These are phyloP conservation scores for Cladosporium phlei DNA, from an alignment of 2,329 filamentous ascomycete genomes.

Conservation along the genomic window DNA sequence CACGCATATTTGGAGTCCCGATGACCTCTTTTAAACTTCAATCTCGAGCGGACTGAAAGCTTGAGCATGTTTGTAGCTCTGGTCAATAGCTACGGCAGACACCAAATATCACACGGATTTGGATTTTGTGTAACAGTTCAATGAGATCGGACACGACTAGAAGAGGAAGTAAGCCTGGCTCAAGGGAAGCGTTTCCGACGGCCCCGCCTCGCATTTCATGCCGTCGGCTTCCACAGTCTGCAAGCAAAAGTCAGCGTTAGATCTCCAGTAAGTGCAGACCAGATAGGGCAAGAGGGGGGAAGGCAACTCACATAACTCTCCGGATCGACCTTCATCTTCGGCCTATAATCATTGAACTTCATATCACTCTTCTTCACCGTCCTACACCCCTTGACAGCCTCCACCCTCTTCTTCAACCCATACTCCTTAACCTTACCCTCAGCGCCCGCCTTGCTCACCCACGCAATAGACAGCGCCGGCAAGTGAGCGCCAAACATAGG, in stretches of 20 bases:
- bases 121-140: no score
- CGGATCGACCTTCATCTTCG: conserved; percentile 85
- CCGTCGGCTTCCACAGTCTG: conserved; percentile 77
- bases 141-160: no score
- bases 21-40: no score
- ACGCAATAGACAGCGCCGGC: conserved; percentile 61
- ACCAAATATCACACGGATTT: no score
- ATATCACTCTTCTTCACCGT: conserved; percentile 77
- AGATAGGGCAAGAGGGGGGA: background rate
- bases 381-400: conserved; percentile 72
- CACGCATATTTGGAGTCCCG: no score
- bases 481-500: conserved; percentile 80
- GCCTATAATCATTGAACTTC: conserved; percentile 80
- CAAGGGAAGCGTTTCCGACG: conserved; percentile 65
- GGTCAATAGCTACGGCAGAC: no score
- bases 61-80: no score
- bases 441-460: conserved; percentile 72
- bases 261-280: background rate
- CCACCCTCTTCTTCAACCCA: conserved; percentile 70
- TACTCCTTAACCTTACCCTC: conserved; percentile 66
- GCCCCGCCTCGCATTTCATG: conserved; percentile 65
- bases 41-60: no score
- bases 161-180: conserved; percentile 75
- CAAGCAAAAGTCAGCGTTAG: conserved; percentile 18
- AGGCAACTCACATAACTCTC: conserved; percentile 66